These are phyloP conservation scores for Filosporella fistucella DNA, from an alignment of 495 filamentous ascomycete genomes.

Conservation along the genomic window DNA sequence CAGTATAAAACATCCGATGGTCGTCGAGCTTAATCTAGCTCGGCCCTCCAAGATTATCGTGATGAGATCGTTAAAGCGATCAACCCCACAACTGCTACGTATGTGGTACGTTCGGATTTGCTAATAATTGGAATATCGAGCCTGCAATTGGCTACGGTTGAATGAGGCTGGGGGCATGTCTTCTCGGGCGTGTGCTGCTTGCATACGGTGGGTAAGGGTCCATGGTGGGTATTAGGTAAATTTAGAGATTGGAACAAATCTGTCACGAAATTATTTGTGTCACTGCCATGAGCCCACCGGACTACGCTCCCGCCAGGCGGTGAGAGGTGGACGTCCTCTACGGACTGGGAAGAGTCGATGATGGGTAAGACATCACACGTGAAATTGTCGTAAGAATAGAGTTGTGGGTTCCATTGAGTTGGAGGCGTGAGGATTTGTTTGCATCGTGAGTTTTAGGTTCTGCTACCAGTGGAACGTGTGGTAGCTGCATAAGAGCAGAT, in stretches of 20 bases:
- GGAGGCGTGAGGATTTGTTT: too few relatives aligned
- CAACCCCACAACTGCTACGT: slow-evolving; percentile 22
- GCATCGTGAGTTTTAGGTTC: too few relatives aligned
- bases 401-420: too few relatives aligned
- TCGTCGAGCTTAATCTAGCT: too few relatives aligned
- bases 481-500: too few relatives aligned
- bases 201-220: slow-evolving; percentile 18
- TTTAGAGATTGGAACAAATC: slow-evolving; percentile 13
- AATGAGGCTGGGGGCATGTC: slow-evolving; percentile 6
- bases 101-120: slow-evolving; percentile 13
- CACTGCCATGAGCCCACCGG: too few relatives aligned
- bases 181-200: background rate
- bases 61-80: background rate
- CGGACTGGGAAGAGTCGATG: too few relatives aligned
- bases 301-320: too few relatives aligned
- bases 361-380: too few relatives aligned
- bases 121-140: slow-evolving; percentile 16
- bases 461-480: too few relatives aligned
- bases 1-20: slow-evolving; percentile 6
- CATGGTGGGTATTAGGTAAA: slow-evolving; percentile 20
- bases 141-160: slow-evolving; percentile 5
- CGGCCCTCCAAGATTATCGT: background rate
- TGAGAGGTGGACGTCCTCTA: too few relatives aligned
- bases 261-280: slow-evolving; percentile 18
- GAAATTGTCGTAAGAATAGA: too few relatives aligned